A percentile compares a stretch with the other conserved stretches of the same genome.
phyloP scores from a whole-genome alignment of 768 basidiomycete genomes.

The Pleurotus citrinopileatus region DNA sequence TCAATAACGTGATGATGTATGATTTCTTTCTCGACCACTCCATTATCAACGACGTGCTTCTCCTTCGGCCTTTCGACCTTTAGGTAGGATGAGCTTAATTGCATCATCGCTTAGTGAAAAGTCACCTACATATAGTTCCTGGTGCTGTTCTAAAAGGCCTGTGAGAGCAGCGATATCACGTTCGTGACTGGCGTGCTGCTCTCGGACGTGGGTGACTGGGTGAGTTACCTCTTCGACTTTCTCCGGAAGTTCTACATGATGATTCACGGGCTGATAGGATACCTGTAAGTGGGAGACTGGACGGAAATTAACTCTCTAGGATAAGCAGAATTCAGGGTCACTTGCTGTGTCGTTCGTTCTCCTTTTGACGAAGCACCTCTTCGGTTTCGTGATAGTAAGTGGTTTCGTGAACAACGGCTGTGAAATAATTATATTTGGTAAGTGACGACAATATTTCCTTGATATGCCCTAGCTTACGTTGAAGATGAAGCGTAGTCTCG shows the following conservation, averaged over 20 bases:
- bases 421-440: not conserved
- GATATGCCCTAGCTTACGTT: not conserved
- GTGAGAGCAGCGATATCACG: constrained; percentile 27
- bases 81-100: too few relatives aligned
- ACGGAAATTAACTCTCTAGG: not conserved
- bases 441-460: not conserved
- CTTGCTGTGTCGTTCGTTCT: not conserved
- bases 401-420: constrained; percentile 2
- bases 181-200: constrained; percentile 24
- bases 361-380: not conserved
- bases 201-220: constrained; percentile 23
- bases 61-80: constrained; percentile 24
- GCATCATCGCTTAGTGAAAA: too few relatives aligned
- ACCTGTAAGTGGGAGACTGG: not conserved
- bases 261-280: not conserved
- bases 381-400: not conserved
- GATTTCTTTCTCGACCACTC: constrained; percentile 26
- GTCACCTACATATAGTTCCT: constrained; percentile 22
- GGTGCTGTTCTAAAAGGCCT: constrained; percentile 23
- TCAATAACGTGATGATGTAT: constrained; percentile 35
- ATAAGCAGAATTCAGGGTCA: not conserved
- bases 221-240: not conserved
- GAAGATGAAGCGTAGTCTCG: not conserved
- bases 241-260: not conserved
- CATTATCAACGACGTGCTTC: constrained; percentile 29